phyloP scores from a whole-genome alignment of 2,329 filamentous ascomycete genomes.

The Plenodomus tracheiphilus region DNA sequence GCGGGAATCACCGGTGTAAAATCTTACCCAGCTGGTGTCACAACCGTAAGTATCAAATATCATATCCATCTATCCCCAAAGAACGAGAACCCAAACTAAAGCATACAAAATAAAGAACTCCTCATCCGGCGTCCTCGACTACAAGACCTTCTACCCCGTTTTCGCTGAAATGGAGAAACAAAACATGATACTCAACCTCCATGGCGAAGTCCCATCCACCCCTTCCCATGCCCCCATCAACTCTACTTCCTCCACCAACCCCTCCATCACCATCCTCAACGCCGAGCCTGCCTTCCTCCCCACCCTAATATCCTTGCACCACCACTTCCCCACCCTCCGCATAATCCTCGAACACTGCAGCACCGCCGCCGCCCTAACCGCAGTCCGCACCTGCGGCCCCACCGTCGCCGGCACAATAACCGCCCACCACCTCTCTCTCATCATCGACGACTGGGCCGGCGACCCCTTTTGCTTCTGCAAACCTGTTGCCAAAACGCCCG shows the following conservation, averaged over 20 bases:
- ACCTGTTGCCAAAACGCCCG: slow-evolving; percentile 66
- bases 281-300: slow-evolving; percentile 80
- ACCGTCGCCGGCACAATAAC: slow-evolving; percentile 82
- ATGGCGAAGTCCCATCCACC: slow-evolving; percentile 76
- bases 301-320: slow-evolving; percentile 72
- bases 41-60: slow-evolving; percentile 26
- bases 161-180: slow-evolving; percentile 89
- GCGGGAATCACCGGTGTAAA: slow-evolving; percentile 75
- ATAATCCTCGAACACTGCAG: slow-evolving; percentile 82
- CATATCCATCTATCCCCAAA: not conserved
- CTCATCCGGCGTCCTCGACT: slow-evolving; percentile 68
- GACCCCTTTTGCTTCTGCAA: slow-evolving; percentile 82
- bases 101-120: slow-evolving; percentile 51
- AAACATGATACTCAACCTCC: slow-evolving; percentile 85
- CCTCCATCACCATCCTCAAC: slow-evolving; percentile 56
- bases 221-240: slow-evolving; percentile 23
- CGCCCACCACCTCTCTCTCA: slow-evolving; percentile 81
- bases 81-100: too few relatives aligned
- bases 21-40: slow-evolving; percentile 61
- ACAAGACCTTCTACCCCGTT: slow-evolving; percentile 73
- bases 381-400: slow-evolving; percentile 75
- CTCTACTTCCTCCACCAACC: slow-evolving; percentile 12
- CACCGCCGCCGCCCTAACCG: slow-evolving; percentile 76
- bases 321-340: slow-evolving; percentile 71
- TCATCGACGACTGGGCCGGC: slow-evolving; percentile 70